phyloP scores from a whole-genome alignment of 2,329 filamentous ascomycete genomes.

The Cercospora citrullina region DNA sequence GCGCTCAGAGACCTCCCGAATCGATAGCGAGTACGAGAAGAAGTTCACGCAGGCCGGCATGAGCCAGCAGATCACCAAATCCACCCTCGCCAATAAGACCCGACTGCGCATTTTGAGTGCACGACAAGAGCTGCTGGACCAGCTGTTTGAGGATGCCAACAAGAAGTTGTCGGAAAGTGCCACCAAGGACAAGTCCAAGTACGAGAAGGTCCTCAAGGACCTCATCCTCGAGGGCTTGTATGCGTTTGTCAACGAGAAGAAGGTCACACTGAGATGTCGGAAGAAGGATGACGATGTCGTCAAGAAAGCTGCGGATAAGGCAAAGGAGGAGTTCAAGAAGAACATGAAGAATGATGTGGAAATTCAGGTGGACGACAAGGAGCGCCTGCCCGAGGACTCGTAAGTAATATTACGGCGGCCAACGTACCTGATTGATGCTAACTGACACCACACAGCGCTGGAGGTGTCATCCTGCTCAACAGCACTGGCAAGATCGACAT shows the following conservation, averaged over 20 bases:
- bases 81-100: constrained; percentile 94
- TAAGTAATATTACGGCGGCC: constrained; percentile 54
- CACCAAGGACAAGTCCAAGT: constrained; percentile 69
- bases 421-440: constrained; percentile 13
- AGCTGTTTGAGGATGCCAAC: constrained; percentile 78
- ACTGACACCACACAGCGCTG: constrained; percentile 60
- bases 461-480: constrained; percentile 78
- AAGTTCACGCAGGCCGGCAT: constrained; percentile 99
- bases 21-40: constrained; percentile 93
- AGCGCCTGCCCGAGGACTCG: constrained; percentile 78
- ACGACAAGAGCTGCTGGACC: constrained; percentile 86
- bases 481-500: constrained; percentile 93
- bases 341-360: constrained; percentile 65
- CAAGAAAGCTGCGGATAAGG: constrained; percentile 75
- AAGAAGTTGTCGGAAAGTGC: constrained; percentile 62
- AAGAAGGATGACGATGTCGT: constrained; percentile 76
- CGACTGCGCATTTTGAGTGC: constrained; percentile 83
- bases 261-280: constrained; percentile 71
- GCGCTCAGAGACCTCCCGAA: constrained; percentile 87
- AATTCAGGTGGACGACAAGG: constrained; percentile 73
- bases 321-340: constrained; percentile 80
- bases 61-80: constrained; percentile 98
- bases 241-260: constrained; percentile 72
- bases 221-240: constrained; percentile 89
- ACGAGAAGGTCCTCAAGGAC: constrained; percentile 73